phyloP scores from a whole-genome alignment of 2,329 filamentous ascomycete genomes.

The Cordyceps pruinosa region DNA sequence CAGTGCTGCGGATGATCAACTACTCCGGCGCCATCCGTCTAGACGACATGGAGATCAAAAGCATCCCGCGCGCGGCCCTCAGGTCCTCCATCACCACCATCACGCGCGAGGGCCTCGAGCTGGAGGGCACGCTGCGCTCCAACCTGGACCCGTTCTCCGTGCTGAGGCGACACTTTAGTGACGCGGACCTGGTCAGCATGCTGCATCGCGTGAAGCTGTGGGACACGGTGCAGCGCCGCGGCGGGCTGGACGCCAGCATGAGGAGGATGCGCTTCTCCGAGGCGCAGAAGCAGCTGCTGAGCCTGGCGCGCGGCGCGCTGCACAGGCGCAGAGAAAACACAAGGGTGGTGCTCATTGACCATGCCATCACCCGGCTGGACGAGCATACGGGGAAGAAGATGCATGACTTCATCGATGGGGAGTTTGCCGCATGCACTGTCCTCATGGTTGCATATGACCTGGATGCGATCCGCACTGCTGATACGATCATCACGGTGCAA shows the following conservation, averaged over 20 bases:
- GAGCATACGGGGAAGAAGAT: constrained; percentile 25
- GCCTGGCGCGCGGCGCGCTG: constrained; percentile 18
- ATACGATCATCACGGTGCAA: not conserved
- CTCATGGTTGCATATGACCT: not conserved
- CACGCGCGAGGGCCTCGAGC: constrained; percentile 19
- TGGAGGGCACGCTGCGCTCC: not conserved
- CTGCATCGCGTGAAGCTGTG: constrained; percentile 13
- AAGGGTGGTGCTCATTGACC: not conserved
- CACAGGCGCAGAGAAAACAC: constrained; percentile 11
- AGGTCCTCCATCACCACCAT: constrained; percentile 23
- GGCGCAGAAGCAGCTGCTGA: constrained; percentile 14
- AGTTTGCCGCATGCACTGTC: constrained; percentile 12
- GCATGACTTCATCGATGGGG: constrained; percentile 2
- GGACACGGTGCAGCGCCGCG: not conserved
- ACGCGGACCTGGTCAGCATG: constrained; percentile 8
- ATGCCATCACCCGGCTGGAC: constrained; percentile 21
- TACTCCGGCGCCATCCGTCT: constrained; percentile 8
- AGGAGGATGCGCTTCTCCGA: constrained; percentile 6
- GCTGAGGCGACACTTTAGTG: not conserved
- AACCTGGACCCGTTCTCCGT: constrained; percentile 13
- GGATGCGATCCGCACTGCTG: not conserved
- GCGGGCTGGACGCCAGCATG: constrained; percentile 11
- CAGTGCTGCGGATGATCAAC: not conserved
- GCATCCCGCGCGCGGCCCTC: constrained; percentile 11
- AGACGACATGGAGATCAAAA: constrained; percentile 8